Base-by-base conservation (phyloP, 2,329 filamentous ascomycete species). In the Lasiodiplodia sp. region DNA sequence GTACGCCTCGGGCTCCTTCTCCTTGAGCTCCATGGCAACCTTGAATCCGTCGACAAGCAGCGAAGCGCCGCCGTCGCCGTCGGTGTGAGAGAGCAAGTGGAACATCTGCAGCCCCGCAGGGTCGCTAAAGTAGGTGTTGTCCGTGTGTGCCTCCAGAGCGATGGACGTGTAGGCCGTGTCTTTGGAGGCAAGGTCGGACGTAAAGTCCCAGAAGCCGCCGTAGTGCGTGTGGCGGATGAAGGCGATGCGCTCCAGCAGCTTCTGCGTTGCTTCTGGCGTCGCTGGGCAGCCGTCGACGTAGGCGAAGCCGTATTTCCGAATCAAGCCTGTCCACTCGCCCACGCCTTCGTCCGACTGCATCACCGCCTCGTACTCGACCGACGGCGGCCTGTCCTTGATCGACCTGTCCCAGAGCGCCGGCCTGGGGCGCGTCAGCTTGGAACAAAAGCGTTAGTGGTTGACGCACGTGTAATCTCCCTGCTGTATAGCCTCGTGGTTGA, bases 101-200 rank as follows among this genome's bases (percentile, higher is more conserved):
- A 99, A 96, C 31, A 96, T 89, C 78, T 99, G 96, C 40, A 99
- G 86, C 11, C 95, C 93, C 2, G 92, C 90, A 0, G 96, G 95
- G 71, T 98, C 95, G 25, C 89, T 94, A 81, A 98, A 98, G 80
- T 99, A 98, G 0, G 95, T 97, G 7, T 89, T 98, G 81, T 99
- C 96, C 1, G 95, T 98, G 79, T 99, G 96, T 0, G 92, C 91
- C 23, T 89, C 88, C 2, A 99, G 87, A 1, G 90, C 89, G 63
- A 96, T 85, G 74, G 91, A 93, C 1, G 95, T 97, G 82, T 98
- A 99, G 3, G 94, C 94, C 1, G 92, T 96, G 75, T 97, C 94
- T 72, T 94, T 94, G 76, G 91, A 91, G 34, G 93, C 91, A 28
- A 97, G 86, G 78, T 97, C 92, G 5, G 94, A 91, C 0, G 92